A percentile compares a stretch with the other conserved stretches of the same genome.
phyloP scores from a whole-genome alignment of 2,329 filamentous ascomycete genomes.

The Claviceps pusilla region DNA sequence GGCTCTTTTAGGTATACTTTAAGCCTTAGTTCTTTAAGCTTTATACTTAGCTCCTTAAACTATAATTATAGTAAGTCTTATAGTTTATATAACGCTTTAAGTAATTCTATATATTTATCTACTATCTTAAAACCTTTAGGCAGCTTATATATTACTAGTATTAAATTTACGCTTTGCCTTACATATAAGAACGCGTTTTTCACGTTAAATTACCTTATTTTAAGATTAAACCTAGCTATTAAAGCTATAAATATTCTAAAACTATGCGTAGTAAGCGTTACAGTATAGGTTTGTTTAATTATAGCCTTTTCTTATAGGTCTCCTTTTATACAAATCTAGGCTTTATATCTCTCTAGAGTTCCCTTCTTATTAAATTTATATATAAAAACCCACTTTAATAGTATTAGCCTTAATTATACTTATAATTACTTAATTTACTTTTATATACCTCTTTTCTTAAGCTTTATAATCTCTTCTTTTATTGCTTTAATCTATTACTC shows the following conservation, averaged over 20 bases:
- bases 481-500: neutral
- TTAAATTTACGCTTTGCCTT: too few relatives aligned
- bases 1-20: neutral
- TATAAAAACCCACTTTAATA: neutral
- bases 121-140: neutral
- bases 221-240: neutral
- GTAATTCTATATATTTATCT: neutral
- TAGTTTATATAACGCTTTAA: neutral
- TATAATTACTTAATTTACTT: neutral
- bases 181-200: neutral
- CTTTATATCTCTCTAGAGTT: neutral
- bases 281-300: neutral
- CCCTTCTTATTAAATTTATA: neutral
- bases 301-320: neutral
- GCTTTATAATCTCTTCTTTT: neutral
- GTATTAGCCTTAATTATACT: neutral
- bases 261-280: neutral
- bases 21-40: neutral
- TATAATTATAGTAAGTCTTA: neutral
- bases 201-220: neutral
- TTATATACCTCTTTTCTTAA: neutral
- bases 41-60: neutral
- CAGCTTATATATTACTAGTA: neutral
- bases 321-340: neutral
- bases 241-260: neutral